Percentiles rank a stretch among this genome's conserved stretches.
Conservation (phyloP, 805 yeast genomes). For the Sungouiella blattae region DNA sequence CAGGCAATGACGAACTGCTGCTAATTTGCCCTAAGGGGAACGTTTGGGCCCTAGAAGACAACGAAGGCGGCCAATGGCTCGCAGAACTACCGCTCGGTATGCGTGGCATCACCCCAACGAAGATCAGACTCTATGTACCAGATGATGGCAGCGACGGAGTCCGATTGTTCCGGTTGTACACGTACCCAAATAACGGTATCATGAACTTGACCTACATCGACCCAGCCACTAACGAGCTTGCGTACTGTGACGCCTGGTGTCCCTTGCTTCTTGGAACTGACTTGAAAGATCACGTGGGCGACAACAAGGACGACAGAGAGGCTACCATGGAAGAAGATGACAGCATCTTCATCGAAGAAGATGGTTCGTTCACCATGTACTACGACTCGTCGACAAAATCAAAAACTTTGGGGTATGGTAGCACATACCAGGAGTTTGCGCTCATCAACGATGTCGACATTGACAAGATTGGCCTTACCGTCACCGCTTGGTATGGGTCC, state of each 20-base stretch:
- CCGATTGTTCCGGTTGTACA: constrained; percentile 64
- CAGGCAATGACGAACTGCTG: constrained; percentile 22
- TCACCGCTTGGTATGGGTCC: constrained; percentile 65
- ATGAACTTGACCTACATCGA: constrained; percentile 88
- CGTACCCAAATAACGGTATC: constrained; percentile 80
- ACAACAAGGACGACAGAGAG: constrained; percentile 18
- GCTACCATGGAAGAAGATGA: constrained; percentile 15
- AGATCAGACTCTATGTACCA: constrained; percentile 69
- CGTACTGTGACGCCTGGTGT: constrained; percentile 85
- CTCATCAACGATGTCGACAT: constrained; percentile 69
- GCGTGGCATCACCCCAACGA: constrained; percentile 54
- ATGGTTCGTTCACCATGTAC: constrained; percentile 35
- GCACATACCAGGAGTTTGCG: constrained; percentile 73
- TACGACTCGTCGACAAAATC: constrained; percentile 32
- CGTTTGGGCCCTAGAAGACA: constrained; percentile 52
- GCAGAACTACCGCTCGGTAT: constrained; percentile 52
- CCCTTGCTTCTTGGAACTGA: constrained; percentile 52
- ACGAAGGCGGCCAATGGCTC: constrained; percentile 61
- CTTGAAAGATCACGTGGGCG: constrained; percentile 28
- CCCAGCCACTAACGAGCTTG: constrained; percentile 56
- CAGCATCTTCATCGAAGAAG: constrained; percentile 28
- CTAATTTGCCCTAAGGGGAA: constrained; percentile 59
- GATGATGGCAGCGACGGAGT: constrained; percentile 45
- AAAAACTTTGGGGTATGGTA: constrained; percentile 39
- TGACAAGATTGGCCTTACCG: constrained; percentile 56